A percentile compares a stretch with the other conserved stretches of the same genome.
phyloP scores from a whole-genome alignment of 2,329 filamentous ascomycete species.

The Periconia macrospinosa region DNA sequence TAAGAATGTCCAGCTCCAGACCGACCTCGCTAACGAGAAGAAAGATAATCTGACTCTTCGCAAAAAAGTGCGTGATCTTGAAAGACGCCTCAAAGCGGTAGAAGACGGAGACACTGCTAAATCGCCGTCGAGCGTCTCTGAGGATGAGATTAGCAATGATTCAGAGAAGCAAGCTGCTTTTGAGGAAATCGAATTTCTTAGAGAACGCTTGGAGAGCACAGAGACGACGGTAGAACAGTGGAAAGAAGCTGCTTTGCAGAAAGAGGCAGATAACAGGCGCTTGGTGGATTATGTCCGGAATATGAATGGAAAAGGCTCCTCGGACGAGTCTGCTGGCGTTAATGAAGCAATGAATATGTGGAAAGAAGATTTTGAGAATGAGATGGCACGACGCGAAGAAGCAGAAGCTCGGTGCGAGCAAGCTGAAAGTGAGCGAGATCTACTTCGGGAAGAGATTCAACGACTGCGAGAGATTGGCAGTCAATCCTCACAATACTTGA shows the following conservation, averaged over 20 bases:
- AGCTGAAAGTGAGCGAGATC: slow-evolving; percentile 84
- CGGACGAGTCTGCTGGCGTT: slow-evolving; percentile 40
- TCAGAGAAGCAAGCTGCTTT: slow-evolving; percentile 65
- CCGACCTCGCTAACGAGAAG: slow-evolving; percentile 82
- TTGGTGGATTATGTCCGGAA: slow-evolving; percentile 79
- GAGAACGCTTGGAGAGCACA: slow-evolving; percentile 83
- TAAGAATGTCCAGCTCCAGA: slow-evolving; percentile 94
- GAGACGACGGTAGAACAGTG: slow-evolving; percentile 82
- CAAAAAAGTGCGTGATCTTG: slow-evolving; percentile 80
- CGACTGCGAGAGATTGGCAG: slow-evolving; percentile 58
- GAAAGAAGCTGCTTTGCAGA: slow-evolving; percentile 72
- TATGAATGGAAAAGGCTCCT: slow-evolving; percentile 52
- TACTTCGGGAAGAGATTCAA: slow-evolving; percentile 80
- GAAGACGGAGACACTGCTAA: slow-evolving; percentile 54
- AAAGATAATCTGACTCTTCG: slow-evolving; percentile 87
- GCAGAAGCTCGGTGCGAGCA: slow-evolving; percentile 85
- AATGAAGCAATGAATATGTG: slow-evolving; percentile 70
- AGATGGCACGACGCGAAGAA: slow-evolving; percentile 85
- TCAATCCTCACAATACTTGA: slow-evolving; percentile 33
- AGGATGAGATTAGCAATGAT: slow-evolving; percentile 58
- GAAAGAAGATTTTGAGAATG: slow-evolving; percentile 92
- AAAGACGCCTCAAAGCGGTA: slow-evolving; percentile 70
- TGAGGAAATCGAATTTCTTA: slow-evolving; percentile 81
- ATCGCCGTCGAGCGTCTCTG: slow-evolving; percentile 46
- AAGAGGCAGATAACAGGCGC: slow-evolving; percentile 83